Percentiles rank a stretch among this genome's conserved stretches.
These are phyloP conservation scores for Acacia crassicarpa DNA, from an alignment of 306 rosid genomes.

Conservation along the genomic window DNA sequence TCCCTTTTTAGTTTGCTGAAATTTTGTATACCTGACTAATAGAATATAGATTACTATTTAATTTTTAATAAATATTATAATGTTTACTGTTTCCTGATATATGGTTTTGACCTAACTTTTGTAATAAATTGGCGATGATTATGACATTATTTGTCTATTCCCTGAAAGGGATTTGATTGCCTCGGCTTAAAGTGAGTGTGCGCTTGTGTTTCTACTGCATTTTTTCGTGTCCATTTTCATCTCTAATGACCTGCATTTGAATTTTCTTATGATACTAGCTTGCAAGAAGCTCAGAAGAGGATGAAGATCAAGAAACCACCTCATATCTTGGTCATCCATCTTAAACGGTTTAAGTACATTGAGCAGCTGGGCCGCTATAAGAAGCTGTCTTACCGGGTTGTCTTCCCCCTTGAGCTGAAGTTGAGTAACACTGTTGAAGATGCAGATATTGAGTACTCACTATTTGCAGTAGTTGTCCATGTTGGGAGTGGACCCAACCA, in stretches of 20 bases:
- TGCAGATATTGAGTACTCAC: slow-evolving; percentile 85
- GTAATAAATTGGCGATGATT: slow-evolving; percentile 2
- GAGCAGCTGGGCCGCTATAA: slow-evolving; percentile 96
- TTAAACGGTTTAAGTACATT: slow-evolving; percentile 96
- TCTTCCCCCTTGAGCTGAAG: slow-evolving; percentile 95
- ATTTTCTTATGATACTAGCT: slow-evolving; percentile 54
- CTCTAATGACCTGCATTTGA: slow-evolving; percentile 18
- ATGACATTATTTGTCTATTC: slow-evolving; percentile 2
- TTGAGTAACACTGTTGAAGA: slow-evolving; percentile 91
- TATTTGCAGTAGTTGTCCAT: slow-evolving; percentile 96
- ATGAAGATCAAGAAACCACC: slow-evolving; percentile 99
- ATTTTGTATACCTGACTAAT: not conserved
- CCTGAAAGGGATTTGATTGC: slow-evolving; percentile 4
- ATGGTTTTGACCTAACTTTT: not conserved
- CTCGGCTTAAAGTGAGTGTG: not conserved
- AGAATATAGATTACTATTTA: not conserved
- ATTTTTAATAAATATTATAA: not conserved
- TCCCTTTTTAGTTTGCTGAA: not conserved
- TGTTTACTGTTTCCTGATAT: not conserved
- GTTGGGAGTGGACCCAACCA: slow-evolving; percentile 99
- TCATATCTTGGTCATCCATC: slow-evolving; percentile 90
- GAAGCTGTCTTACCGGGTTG: slow-evolving; percentile 93
- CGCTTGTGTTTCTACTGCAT: slow-evolving; percentile 5
- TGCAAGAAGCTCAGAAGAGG: slow-evolving; percentile 99
- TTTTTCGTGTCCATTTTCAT: slow-evolving; percentile 8